Conservation (phyloP, 2,329 filamentous ascomycete genomes). For the Aspergillus sp. region DNA sequence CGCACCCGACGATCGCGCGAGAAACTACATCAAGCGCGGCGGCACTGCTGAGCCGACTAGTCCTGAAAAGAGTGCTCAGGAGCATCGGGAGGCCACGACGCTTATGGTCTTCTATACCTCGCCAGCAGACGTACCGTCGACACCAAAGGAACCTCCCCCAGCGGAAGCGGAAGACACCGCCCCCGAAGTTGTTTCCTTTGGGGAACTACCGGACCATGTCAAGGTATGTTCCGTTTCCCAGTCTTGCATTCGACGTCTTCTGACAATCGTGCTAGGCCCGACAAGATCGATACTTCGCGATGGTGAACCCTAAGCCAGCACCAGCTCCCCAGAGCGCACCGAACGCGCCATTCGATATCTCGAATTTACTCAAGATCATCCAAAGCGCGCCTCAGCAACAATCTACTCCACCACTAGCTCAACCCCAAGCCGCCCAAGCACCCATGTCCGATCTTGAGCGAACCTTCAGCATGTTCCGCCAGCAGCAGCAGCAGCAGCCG, state of each 20-base stretch:
- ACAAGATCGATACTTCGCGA: conserved; percentile 45
- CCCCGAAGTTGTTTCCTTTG: conserved; percentile 43
- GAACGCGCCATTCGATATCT: conserved; percentile 39
- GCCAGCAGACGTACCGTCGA: conserved; percentile 47
- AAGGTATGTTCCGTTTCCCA: conserved; percentile 31
- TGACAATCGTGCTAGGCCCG: conserved; percentile 34
- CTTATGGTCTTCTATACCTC: conserved; percentile 53
- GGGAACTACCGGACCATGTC: conserved; percentile 44
- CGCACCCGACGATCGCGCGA: conserved; percentile 33
- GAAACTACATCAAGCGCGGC: conserved; percentile 47
- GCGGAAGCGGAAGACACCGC: conserved; percentile 39
- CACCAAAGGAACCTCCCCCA: conserved; percentile 50
- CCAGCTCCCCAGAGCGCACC: conserved; percentile 25
- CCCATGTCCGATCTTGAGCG: conserved; percentile 34
- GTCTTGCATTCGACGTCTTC: neutral
- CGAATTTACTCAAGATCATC: conserved; percentile 44
- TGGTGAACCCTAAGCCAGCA: conserved; percentile 34
- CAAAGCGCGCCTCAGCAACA: conserved; percentile 36
- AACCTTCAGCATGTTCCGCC: conserved; percentile 44
- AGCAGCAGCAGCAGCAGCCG: conserved; percentile 30
- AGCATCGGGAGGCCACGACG: conserved; percentile 49
- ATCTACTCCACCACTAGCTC: conserved; percentile 31
- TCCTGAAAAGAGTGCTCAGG: conserved; percentile 46
- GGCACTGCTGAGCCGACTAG: conserved; percentile 43
- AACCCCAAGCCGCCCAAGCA: conserved; percentile 24